phyloP scores from a whole-genome alignment of 1,284 basidiomycete species.

The Pseudozyma flocculosa region DNA sequence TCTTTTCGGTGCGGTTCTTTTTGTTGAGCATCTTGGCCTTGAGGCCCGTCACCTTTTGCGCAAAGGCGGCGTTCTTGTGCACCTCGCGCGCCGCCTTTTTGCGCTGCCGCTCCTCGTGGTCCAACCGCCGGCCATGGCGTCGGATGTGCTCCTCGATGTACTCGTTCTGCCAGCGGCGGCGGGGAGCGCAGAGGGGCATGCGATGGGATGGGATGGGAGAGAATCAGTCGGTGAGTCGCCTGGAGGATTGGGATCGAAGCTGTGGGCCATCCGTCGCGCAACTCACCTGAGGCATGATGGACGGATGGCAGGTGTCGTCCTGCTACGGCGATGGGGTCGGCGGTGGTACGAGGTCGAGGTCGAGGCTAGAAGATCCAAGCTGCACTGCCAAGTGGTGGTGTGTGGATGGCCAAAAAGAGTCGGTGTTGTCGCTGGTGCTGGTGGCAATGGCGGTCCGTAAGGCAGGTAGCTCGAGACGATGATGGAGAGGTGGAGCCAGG shows the following conservation, averaged over 20 bases:
- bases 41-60: conserved; percentile 92
- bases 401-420: no score
- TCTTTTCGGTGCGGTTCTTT: conserved; percentile 93
- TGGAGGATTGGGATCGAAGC: neutral
- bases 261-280: neutral
- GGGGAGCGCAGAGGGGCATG: neutral
- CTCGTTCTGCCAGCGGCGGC: conserved; percentile 55
- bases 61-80: conserved; percentile 82
- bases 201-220: neutral
- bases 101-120: conserved; percentile 63
- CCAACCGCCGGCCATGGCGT: conserved; percentile 54
- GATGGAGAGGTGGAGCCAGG: no score
- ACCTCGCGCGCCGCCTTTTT: conserved; percentile 87
- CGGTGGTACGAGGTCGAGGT: no score
- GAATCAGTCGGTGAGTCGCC: neutral
- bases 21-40: conserved; percentile 98
- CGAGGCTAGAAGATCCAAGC: no score
- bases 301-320: no score
- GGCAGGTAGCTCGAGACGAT: no score
- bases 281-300: conserved; percentile 39
- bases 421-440: no score
- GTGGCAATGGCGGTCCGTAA: no score
- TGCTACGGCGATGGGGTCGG: no score
- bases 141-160: conserved; percentile 61
- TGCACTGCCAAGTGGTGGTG: no score